Conservation (phyloP, 306 rosid genomes). For the Cicer pinnatifidum region DNA sequence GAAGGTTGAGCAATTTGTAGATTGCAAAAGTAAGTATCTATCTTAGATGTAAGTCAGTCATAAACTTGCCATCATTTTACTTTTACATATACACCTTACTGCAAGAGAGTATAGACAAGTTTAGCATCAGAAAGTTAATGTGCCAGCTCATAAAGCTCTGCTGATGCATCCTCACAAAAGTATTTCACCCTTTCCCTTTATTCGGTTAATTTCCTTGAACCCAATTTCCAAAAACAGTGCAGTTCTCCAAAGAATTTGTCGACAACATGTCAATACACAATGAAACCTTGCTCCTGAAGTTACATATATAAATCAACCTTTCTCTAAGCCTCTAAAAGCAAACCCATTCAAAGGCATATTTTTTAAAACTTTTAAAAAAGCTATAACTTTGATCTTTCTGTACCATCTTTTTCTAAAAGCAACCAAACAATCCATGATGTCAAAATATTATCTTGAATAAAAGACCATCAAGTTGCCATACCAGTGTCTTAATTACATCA, state of each 20-base stretch:
- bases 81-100: constrained; percentile 18
- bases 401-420: constrained; percentile 37
- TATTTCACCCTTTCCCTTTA: constrained; percentile 23
- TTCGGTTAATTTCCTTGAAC: constrained; percentile 26
- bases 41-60: not conserved
- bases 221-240: constrained; percentile 7
- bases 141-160: constrained; percentile 57
- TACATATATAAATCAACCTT: not conserved
- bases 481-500: not conserved
- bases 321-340: constrained; percentile 21
- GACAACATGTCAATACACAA: constrained; percentile 54
- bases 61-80: not conserved
- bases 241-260: constrained; percentile 47
- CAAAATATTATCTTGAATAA: constrained; percentile 27
- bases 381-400: not conserved
- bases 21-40: not conserved
- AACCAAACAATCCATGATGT: constrained; percentile 38
- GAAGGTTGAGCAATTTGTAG: not conserved
- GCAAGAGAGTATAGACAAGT: constrained; percentile 25
- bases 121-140: constrained; percentile 47
- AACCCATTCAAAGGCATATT: not conserved
- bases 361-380: not conserved
- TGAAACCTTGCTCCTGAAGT: too few species aligned
- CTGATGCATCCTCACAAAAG: constrained; percentile 44
- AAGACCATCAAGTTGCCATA: constrained; percentile 24